These are phyloP conservation scores for Chionographis japonica DNA, from an alignment of 106 monocot genomes.

Conservation along the genomic window DNA sequence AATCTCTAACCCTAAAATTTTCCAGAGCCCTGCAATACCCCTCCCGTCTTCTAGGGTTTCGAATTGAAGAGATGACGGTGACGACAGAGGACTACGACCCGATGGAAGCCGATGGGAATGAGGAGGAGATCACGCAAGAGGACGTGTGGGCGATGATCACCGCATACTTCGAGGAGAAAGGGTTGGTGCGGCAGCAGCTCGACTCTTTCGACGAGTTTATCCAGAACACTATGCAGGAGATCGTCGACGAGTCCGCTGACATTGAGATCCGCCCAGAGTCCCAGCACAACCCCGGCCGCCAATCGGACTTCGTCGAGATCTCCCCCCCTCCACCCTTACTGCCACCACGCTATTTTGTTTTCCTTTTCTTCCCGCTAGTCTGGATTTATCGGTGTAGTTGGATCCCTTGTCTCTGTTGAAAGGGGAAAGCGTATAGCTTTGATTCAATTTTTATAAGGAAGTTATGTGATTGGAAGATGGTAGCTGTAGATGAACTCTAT, in stretches of 20 bases:
- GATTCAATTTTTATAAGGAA: too few species aligned
- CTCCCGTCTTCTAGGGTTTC: too few species aligned
- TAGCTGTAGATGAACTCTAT: too few species aligned
- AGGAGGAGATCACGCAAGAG: slow-evolving; percentile 96
- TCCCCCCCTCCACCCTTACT: neutral
- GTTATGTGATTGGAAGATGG: too few species aligned
- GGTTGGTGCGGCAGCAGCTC: slow-evolving; percentile 92
- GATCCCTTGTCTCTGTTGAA: too few species aligned
- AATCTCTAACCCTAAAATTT: too few species aligned
- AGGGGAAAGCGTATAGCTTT: too few species aligned
- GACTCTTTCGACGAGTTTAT: slow-evolving; percentile 98
- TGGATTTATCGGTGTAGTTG: too few species aligned
- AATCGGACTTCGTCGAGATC: slow-evolving; percentile 86
- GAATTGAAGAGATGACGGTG: neutral
- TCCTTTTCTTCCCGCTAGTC: too few species aligned
- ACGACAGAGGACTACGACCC: slow-evolving; percentile 26
- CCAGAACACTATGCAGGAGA: slow-evolving; percentile 98
- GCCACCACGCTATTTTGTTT: too few species aligned
- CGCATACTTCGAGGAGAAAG: slow-evolving; percentile 99
- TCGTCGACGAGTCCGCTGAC: slow-evolving; percentile 89
- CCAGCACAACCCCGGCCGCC: slow-evolving; percentile 86
- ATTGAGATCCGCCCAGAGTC: slow-evolving; percentile 98
- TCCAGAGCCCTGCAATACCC: too few species aligned
- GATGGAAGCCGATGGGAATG: slow-evolving; percentile 16
- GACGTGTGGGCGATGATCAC: slow-evolving; percentile 99